Base-by-base conservation (phyloP, 208 protist species). In the Porcisia hertigi region DNA sequence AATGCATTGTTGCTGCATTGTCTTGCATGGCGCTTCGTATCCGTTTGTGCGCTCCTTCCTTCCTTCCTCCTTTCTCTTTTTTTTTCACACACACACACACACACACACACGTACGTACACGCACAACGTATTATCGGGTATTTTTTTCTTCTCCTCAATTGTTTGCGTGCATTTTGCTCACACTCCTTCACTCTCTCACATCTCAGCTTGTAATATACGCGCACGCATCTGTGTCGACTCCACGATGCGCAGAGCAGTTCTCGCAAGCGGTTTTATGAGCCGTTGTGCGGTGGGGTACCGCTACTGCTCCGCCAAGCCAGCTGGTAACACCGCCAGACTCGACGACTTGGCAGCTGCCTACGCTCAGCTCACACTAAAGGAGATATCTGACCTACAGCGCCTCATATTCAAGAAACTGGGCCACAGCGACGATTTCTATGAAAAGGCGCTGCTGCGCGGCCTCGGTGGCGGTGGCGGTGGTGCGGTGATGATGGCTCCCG, bases 381-480 rank as follows among this genome's bases (percentile, higher is more conserved):
- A 97, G 70, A 77, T 97, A 25, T 94, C 93, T 1, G 86, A 93
- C 60, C 88, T 97, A 64, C 93, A 97, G 83, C 91, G 91, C 34
- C 88, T 92, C 69, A 92, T 97, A 60, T 97, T 97, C 84, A 97
- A 94, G 82, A 93, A 97, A 81, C 80, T 97, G 30, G 93, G 93
- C 43, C 93, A 97, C 84, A 94, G 79, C 73, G 91, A 95, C 54
- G 93, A 97, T 52, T 97, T 97, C 71, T 97, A 97, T 77, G 93
- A 97, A 78, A 93, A 97, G 87, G 93, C 93, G 30, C 87, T 97
- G 49, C 85, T 97, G 30, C 85, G 82, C 54, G 91, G 93, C 47
- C 87, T 97, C 47, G 91, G 92, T 52, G 92, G 90, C 67, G 93
- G 93, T 64, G 92, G 88, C 58, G 91, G 83, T 64, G 86, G 81